Evolutionary conservation across 1,284 basidiomycete genomes (phyloP), one percentile per base, ranked within the genome.

Genomic region (Amylostereum chailletii): DNA sequence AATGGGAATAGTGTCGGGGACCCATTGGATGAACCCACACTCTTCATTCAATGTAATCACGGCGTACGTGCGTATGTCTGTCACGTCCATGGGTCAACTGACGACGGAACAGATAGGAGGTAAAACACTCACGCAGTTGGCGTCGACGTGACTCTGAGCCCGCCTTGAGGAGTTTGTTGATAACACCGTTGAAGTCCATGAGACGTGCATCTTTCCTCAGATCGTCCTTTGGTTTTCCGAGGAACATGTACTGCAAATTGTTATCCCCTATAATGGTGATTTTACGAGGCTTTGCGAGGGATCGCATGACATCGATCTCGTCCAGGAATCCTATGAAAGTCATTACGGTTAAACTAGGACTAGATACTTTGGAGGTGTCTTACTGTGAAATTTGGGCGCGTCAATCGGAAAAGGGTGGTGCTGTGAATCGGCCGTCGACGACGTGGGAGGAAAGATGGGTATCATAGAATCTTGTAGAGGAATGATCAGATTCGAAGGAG

Each of bases 11-110:
- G 95, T 98, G 63, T 99, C 90, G 1, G 88, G 90, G 9, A 99
- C 96, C 96, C 96, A 99, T 80, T 99, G 94, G 53, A 99, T 92
- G 52, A 99, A 80, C 0, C 96, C 96, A 60, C 94, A 97, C 58
- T 96, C 92, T 60, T 99, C 95, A 62, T 98, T 98, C 51, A 99
- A 74, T 2, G 94, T 93, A 26, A 98, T 88, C 19, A 99, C 94
- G 5, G 93, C 92, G 60, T 99, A 99, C 2, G 94, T 97, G 32
- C 94, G 83, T 53, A 98, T 91, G 62, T 88, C 95, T 98, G 54
- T 49, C 19, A 10, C 47, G 19, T 54, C 48, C 47, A 19, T 50
- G 33, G 53, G 45, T 33, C 37, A 42, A 43, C 50, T 39, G 26
- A 37, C 34, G 19, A 34, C 34, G 41, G 34, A 10, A 8, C 5